Conservation (phyloP, 2,329 filamentous ascomycete genomes). For the Neopestalotiopsis clavispora region DNA sequence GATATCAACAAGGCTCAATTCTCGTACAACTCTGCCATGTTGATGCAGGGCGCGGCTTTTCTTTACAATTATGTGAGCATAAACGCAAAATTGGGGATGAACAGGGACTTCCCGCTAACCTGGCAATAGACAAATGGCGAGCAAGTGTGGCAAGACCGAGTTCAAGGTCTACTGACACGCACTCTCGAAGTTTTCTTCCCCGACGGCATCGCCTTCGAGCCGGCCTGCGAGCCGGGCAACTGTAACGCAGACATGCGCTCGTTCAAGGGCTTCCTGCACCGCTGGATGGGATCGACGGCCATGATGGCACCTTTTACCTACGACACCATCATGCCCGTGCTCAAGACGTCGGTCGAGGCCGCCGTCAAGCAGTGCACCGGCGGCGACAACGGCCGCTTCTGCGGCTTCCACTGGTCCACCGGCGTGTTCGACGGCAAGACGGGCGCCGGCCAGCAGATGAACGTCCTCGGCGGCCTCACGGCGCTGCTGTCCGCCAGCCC, state of each 20-base stretch:
- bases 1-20: conserved; percentile 67
- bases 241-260: conserved; percentile 76
- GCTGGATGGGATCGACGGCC: conserved; percentile 66
- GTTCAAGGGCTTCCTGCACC: conserved; percentile 73
- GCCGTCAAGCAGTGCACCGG: conserved; percentile 68
- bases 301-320: conserved; percentile 66
- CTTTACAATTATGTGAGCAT: conserved; percentile 74
- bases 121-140: conserved; percentile 54
- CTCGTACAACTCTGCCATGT: conserved; percentile 69
- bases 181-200: conserved; percentile 58
- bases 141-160: conserved; percentile 57
- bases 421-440: conserved; percentile 44
- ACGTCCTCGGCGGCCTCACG: conserved; percentile 55
- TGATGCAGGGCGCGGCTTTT: conserved; percentile 67
- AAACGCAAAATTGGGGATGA: too few species aligned
- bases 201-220: conserved; percentile 66
- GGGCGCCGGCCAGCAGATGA: conserved; percentile 64
- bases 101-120: background rate
- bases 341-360: conserved; percentile 61
- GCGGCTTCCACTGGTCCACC: conserved; percentile 66
- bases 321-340: conserved; percentile 59
- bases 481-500: conserved; percentile 45
- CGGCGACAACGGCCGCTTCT: conserved; percentile 60
- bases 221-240: conserved; percentile 65
- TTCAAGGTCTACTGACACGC: conserved; percentile 59